Conservation (phyloP, 306 rosid genomes). For the Oxytropis ochrocephala region DNA sequence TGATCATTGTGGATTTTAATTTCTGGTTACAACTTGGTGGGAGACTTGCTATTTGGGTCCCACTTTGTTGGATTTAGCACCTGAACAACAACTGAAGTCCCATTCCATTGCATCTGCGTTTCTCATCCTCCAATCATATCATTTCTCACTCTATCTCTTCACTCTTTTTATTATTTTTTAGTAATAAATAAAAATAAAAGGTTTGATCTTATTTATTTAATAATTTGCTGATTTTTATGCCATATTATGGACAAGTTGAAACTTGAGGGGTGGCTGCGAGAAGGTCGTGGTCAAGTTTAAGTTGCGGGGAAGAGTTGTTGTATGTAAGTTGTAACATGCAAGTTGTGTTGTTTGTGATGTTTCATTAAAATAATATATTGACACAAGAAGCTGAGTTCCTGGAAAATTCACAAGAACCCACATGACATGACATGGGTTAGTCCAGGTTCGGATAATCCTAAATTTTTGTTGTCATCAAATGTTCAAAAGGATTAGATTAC, state of each 20-base stretch:
- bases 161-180: no score
- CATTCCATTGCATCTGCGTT: neutral
- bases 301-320: constrained; percentile 10
- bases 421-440: neutral
- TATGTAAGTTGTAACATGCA: neutral
- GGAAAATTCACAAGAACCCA: neutral
- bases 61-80: constrained; percentile 22
- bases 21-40: neutral
- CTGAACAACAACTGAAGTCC: constrained; percentile 2
- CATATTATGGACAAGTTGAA: constrained; percentile 20
- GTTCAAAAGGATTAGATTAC: neutral
- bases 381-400: neutral
- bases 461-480: neutral
- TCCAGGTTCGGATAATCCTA: constrained; percentile 12
- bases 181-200: neutral
- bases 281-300: constrained; percentile 3
- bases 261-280: neutral
- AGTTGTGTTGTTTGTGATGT: neutral
- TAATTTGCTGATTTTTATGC: neutral
- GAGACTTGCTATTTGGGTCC: neutral
- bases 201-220: neutral
- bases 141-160: neutral
- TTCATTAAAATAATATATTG: neutral
- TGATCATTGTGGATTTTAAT: neutral
- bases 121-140: constrained; percentile 2